Conservation (phyloP, 805 yeast genomes). For the Kluyveromyces aestuarii region DNA sequence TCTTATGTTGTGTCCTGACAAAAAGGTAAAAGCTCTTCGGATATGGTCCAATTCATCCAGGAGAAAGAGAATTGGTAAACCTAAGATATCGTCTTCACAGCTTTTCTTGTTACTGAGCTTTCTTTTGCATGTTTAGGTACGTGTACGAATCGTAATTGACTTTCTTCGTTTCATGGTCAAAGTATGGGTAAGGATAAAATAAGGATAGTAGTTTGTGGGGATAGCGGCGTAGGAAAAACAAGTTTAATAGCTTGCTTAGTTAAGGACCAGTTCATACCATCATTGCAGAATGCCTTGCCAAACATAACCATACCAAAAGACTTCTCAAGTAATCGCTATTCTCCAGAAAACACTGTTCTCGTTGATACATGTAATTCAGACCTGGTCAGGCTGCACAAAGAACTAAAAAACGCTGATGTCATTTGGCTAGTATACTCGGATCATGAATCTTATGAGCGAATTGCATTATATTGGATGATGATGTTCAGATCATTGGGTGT, state of each 20-base stretch:
- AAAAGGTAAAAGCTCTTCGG: no score
- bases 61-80: no score
- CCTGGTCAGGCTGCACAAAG: constrained; percentile 49
- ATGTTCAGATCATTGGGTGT: constrained; percentile 88
- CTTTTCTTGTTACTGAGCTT: no score
- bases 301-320: constrained; percentile 77
- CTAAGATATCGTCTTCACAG: no score
- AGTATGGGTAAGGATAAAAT: constrained; percentile 42
- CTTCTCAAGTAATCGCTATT: constrained; percentile 47
- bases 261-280: constrained; percentile 72
- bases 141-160: background rate
- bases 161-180: background rate
- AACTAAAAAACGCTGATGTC: constrained; percentile 78
- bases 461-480: constrained; percentile 91
- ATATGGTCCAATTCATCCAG: no score
- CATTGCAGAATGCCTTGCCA: constrained; percentile 70
- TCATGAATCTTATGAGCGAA: constrained; percentile 88
- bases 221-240: constrained; percentile 77
- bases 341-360: constrained; percentile 58
- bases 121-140: background rate
- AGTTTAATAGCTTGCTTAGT: constrained; percentile 71
- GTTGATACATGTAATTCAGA: constrained; percentile 77
- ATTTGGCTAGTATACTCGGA: constrained; percentile 93
- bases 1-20: background rate
- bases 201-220: constrained; percentile 88